Evolutionary conservation across 179 eudicot genomes (phyloP).

Genomic region (Drosera spatulata): DNA sequence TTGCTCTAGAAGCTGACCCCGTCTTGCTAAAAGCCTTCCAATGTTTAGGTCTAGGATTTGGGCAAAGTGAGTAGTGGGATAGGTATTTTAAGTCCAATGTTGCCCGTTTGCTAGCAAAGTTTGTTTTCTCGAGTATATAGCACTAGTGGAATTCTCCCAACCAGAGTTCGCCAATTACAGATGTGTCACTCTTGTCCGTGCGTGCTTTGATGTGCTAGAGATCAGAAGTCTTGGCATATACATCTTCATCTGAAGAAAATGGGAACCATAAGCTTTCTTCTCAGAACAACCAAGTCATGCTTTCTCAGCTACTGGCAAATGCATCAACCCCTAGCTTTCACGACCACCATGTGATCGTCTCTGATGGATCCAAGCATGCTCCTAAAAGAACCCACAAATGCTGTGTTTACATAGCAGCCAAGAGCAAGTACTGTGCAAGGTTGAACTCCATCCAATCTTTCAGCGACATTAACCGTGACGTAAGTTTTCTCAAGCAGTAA

Average conservation of each 20-base stretch:
- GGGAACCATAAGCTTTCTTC: constrained; percentile 42
- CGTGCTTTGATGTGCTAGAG: constrained; percentile 25
- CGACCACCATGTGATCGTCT: constrained; percentile 55
- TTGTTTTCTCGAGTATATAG: no score
- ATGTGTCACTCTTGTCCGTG: background rate
- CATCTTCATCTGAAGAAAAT: constrained; percentile 51
- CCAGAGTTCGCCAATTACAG: no score
- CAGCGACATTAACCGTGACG: constrained; percentile 92
- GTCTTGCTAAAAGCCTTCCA: no score
- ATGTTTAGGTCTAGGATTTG: no score
- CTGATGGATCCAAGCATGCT: constrained; percentile 37
- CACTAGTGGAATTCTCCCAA: no score
- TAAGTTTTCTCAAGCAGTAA: constrained; percentile 26
- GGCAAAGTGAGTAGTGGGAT: no score
- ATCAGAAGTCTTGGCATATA: constrained; percentile 57
- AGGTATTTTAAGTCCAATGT: no score
- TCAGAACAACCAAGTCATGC: constrained; percentile 51
- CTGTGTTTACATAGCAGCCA: constrained; percentile 85
- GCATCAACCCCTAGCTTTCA: constrained; percentile 87
- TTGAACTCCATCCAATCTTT: constrained; percentile 88
- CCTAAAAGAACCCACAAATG: constrained; percentile 78
- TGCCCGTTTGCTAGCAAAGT: no score
- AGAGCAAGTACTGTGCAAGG: constrained; percentile 81
- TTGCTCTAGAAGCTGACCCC: no score
- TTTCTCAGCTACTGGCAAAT: constrained; percentile 83